phyloP scores from a whole-genome alignment of 768 basidiomycete species.

The Tylopilus sp. region DNA sequence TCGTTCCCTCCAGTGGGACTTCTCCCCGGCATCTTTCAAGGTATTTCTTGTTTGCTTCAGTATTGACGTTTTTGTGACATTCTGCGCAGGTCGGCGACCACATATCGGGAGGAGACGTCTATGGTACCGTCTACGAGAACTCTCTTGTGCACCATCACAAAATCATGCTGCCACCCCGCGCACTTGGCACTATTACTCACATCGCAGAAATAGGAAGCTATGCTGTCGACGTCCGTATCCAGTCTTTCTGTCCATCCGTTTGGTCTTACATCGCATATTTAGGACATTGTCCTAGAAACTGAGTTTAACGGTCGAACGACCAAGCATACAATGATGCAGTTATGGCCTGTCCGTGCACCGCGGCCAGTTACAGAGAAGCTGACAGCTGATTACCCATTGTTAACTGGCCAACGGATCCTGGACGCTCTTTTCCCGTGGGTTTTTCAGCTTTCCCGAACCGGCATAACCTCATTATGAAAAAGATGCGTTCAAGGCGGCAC shows the following conservation, averaged over 20 bases:
- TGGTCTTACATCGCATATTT: conserved; percentile 1
- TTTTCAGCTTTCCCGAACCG: not conserved
- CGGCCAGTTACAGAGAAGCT: conserved; percentile 94
- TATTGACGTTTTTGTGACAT: conserved; percentile 6
- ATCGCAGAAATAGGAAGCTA: conserved; percentile 95
- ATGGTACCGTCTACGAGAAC: conserved; percentile 94
- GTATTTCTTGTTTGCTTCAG: conserved; percentile 33
- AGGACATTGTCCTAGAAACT: conserved; percentile 96
- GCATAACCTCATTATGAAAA: conserved; percentile 3
- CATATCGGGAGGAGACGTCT: conserved; percentile 95
- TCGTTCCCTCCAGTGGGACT: conserved; percentile 90
- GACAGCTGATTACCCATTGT: conserved; percentile 85
- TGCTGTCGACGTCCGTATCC: conserved; percentile 69
- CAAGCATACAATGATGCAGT: conserved; percentile 94
- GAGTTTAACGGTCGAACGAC: conserved; percentile 96
- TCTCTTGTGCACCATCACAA: conserved; percentile 96
- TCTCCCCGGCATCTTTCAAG: conserved; percentile 78
- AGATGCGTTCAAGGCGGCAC: conserved; percentile 97
- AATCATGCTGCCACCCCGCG: conserved; percentile 92
- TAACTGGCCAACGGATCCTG: conserved; percentile 95
- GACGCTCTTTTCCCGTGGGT: conserved; percentile 95
- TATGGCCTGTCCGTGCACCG: conserved; percentile 98
- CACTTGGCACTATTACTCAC: conserved; percentile 90
- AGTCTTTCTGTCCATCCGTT: not conserved
- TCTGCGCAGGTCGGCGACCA: conserved; percentile 83